Evolutionary conservation across 495 filamentous ascomycete genomes (phyloP).

Genomic region (Glonium stellatum): DNA sequence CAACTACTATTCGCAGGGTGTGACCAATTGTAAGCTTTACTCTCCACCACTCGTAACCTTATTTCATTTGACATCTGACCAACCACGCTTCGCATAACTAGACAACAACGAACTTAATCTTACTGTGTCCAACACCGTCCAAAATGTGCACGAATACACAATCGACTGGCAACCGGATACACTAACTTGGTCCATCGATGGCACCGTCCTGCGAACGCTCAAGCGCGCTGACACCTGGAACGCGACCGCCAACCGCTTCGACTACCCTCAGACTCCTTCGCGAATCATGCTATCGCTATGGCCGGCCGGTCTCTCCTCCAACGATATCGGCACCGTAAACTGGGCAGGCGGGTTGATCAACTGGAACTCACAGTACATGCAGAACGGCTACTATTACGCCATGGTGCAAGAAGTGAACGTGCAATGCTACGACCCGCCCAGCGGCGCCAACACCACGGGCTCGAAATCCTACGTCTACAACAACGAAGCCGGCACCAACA

Average conservation of each 20-base stretch:
- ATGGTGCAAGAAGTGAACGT: conserved; percentile 69
- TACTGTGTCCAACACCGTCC: conserved; percentile 64
- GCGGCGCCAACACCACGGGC: conserved; percentile 53
- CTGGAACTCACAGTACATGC: conserved; percentile 77
- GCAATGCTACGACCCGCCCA: conserved; percentile 72
- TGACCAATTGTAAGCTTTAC: conserved; percentile 73
- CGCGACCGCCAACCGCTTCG: conserved; percentile 68
- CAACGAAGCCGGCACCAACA: conserved; percentile 56
- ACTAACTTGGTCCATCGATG: conserved; percentile 82
- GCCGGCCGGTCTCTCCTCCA: conserved; percentile 78
- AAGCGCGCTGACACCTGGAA: conserved; percentile 78
- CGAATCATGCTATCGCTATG: conserved; percentile 92
- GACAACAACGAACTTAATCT: conserved; percentile 69
- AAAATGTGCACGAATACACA: conserved; percentile 82
- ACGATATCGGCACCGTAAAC: conserved; percentile 74
- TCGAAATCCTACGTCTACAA: conserved; percentile 70
- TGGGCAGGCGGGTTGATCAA: conserved; percentile 90
- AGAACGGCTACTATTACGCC: conserved; percentile 86
- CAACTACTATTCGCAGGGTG: conserved; percentile 96
- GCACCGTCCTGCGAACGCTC: conserved; percentile 62
- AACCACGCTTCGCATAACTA: conserved; percentile 31
- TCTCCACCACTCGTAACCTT: neutral
- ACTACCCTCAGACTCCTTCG: conserved; percentile 89
- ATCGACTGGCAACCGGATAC: conserved; percentile 85
- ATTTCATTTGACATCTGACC: no score